Percentiles rank a stretch among this genome's conserved stretches.
Conservation (phyloP, 1,139 yeast species). For the Petasospora fabianii region DNA sequence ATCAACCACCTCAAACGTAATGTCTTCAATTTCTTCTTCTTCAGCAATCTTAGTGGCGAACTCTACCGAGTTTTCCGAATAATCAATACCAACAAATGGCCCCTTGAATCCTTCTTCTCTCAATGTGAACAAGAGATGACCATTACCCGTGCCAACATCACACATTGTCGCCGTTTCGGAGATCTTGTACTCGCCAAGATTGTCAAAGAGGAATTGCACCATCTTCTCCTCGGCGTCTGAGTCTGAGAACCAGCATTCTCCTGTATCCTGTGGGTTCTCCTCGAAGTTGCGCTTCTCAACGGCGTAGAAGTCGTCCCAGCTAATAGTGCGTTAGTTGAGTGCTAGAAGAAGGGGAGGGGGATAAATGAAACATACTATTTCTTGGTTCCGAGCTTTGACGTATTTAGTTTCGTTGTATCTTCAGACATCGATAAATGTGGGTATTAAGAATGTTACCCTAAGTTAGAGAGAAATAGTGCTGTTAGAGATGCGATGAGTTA, state of each 20-base stretch:
- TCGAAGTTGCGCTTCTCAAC: slow-evolving; percentile 67
- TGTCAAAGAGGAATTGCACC: slow-evolving; percentile 57
- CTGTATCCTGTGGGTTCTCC: slow-evolving; percentile 76
- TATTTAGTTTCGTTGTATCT: slow-evolving; percentile 53
- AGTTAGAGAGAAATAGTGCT: too few species aligned
- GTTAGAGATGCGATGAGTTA: too few species aligned
- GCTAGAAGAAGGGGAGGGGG: neutral
- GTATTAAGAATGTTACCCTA: too few species aligned
- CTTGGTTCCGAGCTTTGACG: slow-evolving; percentile 74
- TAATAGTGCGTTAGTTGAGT: slow-evolving; percentile 17
- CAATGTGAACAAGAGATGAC: slow-evolving; percentile 74
- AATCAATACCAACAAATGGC: slow-evolving; percentile 71
- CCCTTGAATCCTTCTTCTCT: slow-evolving; percentile 55
- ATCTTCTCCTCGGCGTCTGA: slow-evolving; percentile 85
- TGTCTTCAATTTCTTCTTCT: slow-evolving; percentile 39
- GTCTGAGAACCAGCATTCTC: slow-evolving; percentile 96
- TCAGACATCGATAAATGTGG: too few species aligned
- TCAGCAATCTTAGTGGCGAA: slow-evolving; percentile 58
- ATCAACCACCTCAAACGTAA: slow-evolving; percentile 42
- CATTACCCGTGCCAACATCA: slow-evolving; percentile 96
- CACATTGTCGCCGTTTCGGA: slow-evolving; percentile 41
- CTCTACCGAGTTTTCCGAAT: slow-evolving; percentile 70
- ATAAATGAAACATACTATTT: slow-evolving; percentile 49
- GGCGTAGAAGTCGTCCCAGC: slow-evolving; percentile 86
- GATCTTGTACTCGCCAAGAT: slow-evolving; percentile 32